Conservation (phyloP, 1,139 yeast genomes). For the Suhomyces wounanorum region DNA sequence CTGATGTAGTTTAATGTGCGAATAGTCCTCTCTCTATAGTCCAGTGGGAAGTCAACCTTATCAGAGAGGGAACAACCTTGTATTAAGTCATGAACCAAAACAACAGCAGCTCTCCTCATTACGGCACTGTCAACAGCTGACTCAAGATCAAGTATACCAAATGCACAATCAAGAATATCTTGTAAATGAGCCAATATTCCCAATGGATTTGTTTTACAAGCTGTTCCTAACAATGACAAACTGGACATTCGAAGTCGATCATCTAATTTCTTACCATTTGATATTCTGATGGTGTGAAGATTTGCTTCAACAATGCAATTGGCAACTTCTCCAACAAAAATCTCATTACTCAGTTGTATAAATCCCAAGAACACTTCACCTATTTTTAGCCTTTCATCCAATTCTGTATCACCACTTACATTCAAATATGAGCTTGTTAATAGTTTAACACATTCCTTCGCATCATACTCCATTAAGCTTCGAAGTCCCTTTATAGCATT, state of each 20-base stretch:
- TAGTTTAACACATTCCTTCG: constrained; percentile 38
- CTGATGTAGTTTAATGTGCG: constrained; percentile 45
- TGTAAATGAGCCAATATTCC: constrained; percentile 51
- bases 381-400: constrained; percentile 70
- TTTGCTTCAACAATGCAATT: constrained; percentile 31
- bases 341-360: constrained; percentile 50
- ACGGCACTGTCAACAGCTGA: constrained; percentile 45
- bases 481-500: constrained; percentile 81
- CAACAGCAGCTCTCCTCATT: constrained; percentile 76
- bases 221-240: constrained; percentile 73
- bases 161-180: constrained; percentile 70
- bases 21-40: constrained; percentile 45
- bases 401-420: constrained; percentile 26
- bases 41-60: constrained; percentile 51
- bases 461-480: constrained; percentile 51
- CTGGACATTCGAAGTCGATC: constrained; percentile 78
- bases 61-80: constrained; percentile 43
- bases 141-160: constrained; percentile 71
- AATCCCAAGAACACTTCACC: constrained; percentile 79
- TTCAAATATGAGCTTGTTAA: constrained; percentile 47
- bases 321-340: constrained; percentile 46
- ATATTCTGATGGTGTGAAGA: constrained; percentile 40
- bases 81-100: constrained; percentile 65
- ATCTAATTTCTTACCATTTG: constrained; percentile 42
- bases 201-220: constrained; percentile 60